Evolutionary conservation across 352 stramenopile species (phyloP).

Genomic region (Globisporangium recalcitrans): DNA sequence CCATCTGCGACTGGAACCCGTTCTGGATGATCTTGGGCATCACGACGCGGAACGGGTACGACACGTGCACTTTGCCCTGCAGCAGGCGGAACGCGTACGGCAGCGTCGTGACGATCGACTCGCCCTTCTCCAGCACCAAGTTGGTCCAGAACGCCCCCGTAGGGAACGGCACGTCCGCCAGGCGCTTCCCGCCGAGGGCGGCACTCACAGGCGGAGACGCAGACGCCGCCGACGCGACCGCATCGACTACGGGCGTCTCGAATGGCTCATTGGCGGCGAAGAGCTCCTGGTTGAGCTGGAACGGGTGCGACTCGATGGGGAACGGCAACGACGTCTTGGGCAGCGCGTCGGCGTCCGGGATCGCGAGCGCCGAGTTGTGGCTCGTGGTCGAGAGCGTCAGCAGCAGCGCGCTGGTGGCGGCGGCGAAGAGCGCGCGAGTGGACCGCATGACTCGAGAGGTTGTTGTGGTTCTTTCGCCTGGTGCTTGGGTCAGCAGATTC

Average conservation of each 20-base stretch:
- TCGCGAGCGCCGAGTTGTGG: conserved; percentile 5
- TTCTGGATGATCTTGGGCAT: conserved; percentile 47
- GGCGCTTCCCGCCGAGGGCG: conserved; percentile 12
- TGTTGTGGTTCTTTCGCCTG: conserved; percentile 1
- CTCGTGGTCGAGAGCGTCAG: conserved; percentile 11
- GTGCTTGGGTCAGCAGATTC: conserved; percentile 10
- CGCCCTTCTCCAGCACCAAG: conserved; percentile 60
- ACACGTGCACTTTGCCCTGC: conserved; percentile 56
- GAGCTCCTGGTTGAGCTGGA: conserved; percentile 42
- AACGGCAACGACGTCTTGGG: conserved; percentile 36
- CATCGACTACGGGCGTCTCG: too few species aligned
- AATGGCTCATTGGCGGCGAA: conserved; percentile 40
- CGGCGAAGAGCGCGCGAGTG: not conserved
- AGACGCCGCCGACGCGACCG: not conserved
- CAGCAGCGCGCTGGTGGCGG: conserved; percentile 6
- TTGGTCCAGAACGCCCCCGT: conserved; percentile 83
- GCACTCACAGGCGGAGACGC: not conserved
- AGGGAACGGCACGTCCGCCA: conserved; percentile 62
- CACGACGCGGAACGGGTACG: conserved; percentile 79
- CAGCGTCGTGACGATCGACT: conserved; percentile 52
- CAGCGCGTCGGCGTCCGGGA: conserved; percentile 10
- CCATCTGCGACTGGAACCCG: conserved; percentile 67
- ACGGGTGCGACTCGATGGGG: conserved; percentile 39
- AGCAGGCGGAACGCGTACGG: conserved; percentile 62
- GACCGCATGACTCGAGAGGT: not conserved